Percentiles rank a stretch among this genome's conserved stretches.
Evolutionary conservation across 768 basidiomycete genomes (phyloP).

Genomic region (Collybia nuda): DNA sequence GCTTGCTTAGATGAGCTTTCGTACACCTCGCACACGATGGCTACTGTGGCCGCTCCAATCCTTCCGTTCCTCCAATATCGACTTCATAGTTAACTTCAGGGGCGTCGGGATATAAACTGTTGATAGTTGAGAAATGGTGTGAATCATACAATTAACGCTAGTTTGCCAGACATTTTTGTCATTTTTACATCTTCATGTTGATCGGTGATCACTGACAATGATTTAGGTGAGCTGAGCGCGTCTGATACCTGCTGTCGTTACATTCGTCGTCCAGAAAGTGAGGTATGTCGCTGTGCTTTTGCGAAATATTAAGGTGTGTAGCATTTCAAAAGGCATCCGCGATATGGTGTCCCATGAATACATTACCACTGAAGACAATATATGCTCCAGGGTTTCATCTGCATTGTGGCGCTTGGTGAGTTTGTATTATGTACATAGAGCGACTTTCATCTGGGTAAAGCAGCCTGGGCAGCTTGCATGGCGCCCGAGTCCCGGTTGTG

Average conservation of each 20-base stretch:
- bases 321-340: conserved; percentile 67
- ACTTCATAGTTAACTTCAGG: conserved; percentile 72
- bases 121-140: conserved; percentile 74
- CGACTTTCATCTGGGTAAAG: too few species aligned
- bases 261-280: conserved; percentile 81
- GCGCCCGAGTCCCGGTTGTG: too few species aligned
- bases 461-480: too few species aligned
- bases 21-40: conserved; percentile 55
- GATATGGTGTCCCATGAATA: conserved; percentile 76
- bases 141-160: conserved; percentile 73
- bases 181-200: too few species aligned
- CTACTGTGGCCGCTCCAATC: conserved; percentile 66
- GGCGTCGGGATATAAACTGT: conserved; percentile 33
- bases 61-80: conserved; percentile 77
- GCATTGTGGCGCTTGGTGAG: too few species aligned
- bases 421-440: too few species aligned
- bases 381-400: conserved; percentile 44
- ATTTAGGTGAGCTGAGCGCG: conserved; percentile 41
- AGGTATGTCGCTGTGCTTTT: conserved; percentile 68
- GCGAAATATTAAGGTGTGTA: too few species aligned
- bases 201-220: background rate
- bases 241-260: conserved; percentile 57
- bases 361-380: conserved; percentile 79
- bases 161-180: conserved; percentile 33
- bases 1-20: conserved; percentile 77